Evolutionary conservation across 805 yeast species (phyloP), one percentile per base, ranked within the genome.

Genomic region (Brettanomyces anomalus): DNA sequence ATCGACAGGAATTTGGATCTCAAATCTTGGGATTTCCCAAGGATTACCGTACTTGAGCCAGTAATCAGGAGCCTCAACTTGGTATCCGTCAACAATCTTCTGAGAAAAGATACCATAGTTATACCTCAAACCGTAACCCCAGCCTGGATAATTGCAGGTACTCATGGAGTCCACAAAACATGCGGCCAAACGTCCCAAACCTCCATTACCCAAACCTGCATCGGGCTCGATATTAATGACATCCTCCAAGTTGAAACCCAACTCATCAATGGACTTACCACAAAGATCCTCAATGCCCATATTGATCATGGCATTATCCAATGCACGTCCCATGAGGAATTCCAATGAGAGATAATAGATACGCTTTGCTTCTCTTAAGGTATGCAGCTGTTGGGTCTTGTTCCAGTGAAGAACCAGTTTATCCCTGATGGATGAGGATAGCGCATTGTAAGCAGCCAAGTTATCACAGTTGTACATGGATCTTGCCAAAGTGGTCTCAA

Each of bases 41-140:
- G 97, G 95, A 56, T 87, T 85, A 49, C 87, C 77, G 60, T 74
- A 82, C 53, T 82, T 82, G 51, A 88, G 72, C 97, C 97, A 88
- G 62, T 88, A 85, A 61, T 88, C 97, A 11, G 97, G 97, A 30
- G 86, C 73, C 65, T 88, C 97, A 33, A 89, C 94, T 66, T 88
- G 97, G 65, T 85, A 85, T 10, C 96, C 97, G 57, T 89, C 85
- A 52, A 86, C 74, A 56, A 88, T 86, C 61, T 79, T 79, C 66
- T 88, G 97, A 51, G 87, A 77, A 65, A 88, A 88, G 53, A 88
- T 88, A 61, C 97, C 97, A 59, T 89, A 88, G 64, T 87, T 87
- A 67, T 88, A 88, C 60, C 95, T 81, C 52, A 88, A 68, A 46
- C 97, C 96, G 61, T 88, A 88, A 49, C 97, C 97, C 97, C 97